A percentile compares a stretch with the other conserved stretches of the same genome.
Conservation (phyloP, 1,284 basidiomycete genomes). For the Cryptococcus hybrid region DNA sequence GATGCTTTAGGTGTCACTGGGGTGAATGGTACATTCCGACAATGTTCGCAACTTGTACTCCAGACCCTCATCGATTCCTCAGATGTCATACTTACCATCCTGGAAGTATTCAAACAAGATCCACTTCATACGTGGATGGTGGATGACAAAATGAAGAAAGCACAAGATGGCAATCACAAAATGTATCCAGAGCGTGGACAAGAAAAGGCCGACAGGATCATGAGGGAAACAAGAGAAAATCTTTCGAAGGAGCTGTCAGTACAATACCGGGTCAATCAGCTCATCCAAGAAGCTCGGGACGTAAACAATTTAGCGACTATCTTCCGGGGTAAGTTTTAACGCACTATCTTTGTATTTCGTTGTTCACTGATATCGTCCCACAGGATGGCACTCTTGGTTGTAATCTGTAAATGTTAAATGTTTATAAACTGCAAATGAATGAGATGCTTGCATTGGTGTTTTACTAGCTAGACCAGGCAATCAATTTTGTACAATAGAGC, state of each 20-base stretch:
- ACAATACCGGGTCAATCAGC: constrained; percentile 89
- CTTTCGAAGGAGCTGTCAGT: constrained; percentile 81
- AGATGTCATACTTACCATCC: constrained; percentile 85
- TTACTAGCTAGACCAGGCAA: no score
- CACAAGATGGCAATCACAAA: constrained; percentile 27
- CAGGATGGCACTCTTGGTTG: no score
- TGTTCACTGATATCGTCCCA: no score
- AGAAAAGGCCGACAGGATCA: constrained; percentile 85
- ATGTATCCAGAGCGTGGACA: constrained; percentile 53
- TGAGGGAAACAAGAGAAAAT: constrained; percentile 74
- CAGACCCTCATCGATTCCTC: constrained; percentile 82
- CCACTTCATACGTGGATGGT: constrained; percentile 87
- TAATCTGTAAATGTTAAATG: no score
- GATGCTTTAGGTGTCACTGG: constrained; percentile 91
- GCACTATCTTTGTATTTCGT: no score
- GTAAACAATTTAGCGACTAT: constrained; percentile 72
- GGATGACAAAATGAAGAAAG: constrained; percentile 57
- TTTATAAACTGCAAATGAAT: no score
- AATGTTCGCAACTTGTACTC: constrained; percentile 91
- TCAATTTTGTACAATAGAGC: no score
- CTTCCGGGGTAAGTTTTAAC: constrained; percentile 57
- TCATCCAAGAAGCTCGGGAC: constrained; percentile 87
- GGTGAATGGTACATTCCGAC: constrained; percentile 90
- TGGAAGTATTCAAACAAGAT: constrained; percentile 97
- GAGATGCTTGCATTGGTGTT: no score